Evolutionary conservation across 176 grass and related monocot species (phyloP).

Genomic region (Chrysopogon serrulatus): DNA sequence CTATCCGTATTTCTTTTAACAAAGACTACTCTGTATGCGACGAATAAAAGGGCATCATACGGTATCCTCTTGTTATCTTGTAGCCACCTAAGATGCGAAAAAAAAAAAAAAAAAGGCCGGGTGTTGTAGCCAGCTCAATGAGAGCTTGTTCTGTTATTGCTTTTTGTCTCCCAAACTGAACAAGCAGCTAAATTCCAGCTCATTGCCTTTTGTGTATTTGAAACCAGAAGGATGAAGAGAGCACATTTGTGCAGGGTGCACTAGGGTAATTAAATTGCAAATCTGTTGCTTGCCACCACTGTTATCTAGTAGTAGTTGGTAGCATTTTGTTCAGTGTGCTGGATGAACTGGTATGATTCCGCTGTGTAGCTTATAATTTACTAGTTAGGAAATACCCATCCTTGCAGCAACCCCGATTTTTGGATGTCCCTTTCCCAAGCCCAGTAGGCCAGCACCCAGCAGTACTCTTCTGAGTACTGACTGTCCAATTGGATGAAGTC

Average conservation of each 20-base stretch:
- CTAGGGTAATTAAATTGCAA: neutral
- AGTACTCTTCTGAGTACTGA: neutral
- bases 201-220: neutral
- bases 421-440: no score
- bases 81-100: neutral
- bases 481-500: neutral
- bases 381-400: no score
- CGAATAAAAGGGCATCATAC: constrained; percentile 4
- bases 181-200: neutral
- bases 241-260: neutral
- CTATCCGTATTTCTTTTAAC: neutral
- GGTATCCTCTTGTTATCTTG: neutral
- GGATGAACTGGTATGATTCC: no score
- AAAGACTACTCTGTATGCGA: neutral
- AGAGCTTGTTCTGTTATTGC: neutral
- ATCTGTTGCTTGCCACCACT: neutral
- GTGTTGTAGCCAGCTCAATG: neutral
- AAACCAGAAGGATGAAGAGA: neutral
- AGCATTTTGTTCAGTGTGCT: no score
- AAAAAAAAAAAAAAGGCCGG: neutral
- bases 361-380: no score
- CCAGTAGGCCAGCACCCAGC: no score
- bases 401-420: no score
- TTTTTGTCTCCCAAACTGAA: neutral
- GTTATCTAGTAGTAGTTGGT: neutral